Base-by-base conservation (phyloP, 1,284 basidiomycete genomes). In the Apiotrichum montevideense region DNA sequence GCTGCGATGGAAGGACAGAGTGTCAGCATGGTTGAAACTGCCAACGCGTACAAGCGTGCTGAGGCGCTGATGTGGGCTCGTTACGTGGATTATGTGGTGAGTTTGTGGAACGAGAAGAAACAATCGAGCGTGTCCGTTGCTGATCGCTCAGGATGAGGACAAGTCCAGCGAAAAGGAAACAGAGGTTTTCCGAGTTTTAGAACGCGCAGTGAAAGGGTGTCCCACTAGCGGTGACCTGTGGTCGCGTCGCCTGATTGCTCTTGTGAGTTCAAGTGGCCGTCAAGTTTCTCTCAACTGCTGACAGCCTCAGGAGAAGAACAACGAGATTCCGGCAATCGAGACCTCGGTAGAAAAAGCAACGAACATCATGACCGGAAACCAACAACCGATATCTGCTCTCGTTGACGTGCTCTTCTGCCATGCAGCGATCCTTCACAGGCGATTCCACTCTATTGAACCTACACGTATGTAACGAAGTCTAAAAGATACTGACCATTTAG, bases 111-210 rank as follows among this genome's bases (percentile, higher is more conserved):
- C 21, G 21, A 21, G 21, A 21, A 21, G 21, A 21, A 21, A 21
- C 21, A 21, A 21, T 21, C 3, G 29, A 6, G 34, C 8, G 41
- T 5, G 5, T 29, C 9, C 11, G 21, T 7, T 10, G 40, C 14
- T 6, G 13, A 54, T 85, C 32, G 70, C 87, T 21, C 79, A 80
- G 8, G 40, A 33, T 6, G 51, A 49, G 8, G 54, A 42, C n/a
- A 42, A 42, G 41, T 6, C 41, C 9, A 42, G 14, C 15, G 72
- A 77, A 35, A 82, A 88, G 55, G 76, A 82, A 1, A 87, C 89
- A 46, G 1, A 87, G 88, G 82, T 87, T 57, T 76, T 87, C 15
- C 75, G 87, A 5, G 50, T 56, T 0, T 34, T 51, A 2, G 21
- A 39, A 4, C 61, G 67, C 5, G 69, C 68, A 2, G 60, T 63